Evolutionary conservation across 2,329 filamentous ascomycete genomes (phyloP), one percentile per base, ranked within the genome.

Genomic region (Aspergillus transmontanensis): DNA sequence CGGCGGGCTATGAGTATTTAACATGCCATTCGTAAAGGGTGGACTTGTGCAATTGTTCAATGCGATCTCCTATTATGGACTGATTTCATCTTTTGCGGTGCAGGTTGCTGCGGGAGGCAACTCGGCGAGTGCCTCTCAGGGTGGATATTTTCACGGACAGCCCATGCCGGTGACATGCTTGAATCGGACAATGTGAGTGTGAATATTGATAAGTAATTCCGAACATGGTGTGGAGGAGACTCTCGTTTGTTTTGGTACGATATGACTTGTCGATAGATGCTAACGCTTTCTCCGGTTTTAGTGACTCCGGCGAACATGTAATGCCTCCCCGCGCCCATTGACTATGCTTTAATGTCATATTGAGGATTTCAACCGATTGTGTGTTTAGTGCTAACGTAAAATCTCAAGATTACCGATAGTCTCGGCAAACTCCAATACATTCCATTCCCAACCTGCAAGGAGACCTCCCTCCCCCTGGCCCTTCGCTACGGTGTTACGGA

Each of bases 351-450:
- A 23, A 12, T 28, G 26, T 21, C 28, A 43, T 9, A 61, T 32
- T 58, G n/a, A 19, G 34, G 4, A 26, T 21, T 28, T 16, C 11
- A 9, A n/a, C 19, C 12, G n/a, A 23, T 14, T 26, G 3, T 0
- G 11, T 55, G 12, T 21, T 3, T 12, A 26, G 32, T 7, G 32
- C 34, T 55, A 34, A 65, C 59, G 34, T 26, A 39, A 45, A 21
- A 12, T 19, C 2, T n/a, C 14, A 64, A 82, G 83, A 89, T 97
- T 73, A 90, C 92, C 74, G 89, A 96, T 76, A 84, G 85, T 41
- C 84, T 89, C 67, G 90, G 95, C 73, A 90, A 96, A 77, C 87
- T 97, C 61, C 86, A 96, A 85, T 98, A 95, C 85, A 89, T 95
- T 51, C 93, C 94, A 45, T 98, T 98, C 79, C 92, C 92, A 28